Conservation (phyloP, 768 basidiomycete genomes). For the Suillus luteus region DNA sequence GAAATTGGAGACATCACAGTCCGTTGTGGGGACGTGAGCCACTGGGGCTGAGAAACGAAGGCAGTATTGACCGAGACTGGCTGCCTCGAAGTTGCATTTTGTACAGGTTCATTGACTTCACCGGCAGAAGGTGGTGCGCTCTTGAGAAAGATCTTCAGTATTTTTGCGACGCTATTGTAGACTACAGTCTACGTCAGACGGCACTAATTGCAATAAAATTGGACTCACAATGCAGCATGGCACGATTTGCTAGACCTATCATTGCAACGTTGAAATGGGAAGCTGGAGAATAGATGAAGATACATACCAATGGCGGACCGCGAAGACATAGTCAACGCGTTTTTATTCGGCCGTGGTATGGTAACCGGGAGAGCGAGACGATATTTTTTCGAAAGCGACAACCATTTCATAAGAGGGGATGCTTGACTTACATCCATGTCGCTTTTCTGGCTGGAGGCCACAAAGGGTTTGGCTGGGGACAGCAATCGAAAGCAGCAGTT, state of each 20-base stretch:
- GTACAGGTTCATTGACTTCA: neutral
- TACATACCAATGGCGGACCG: neutral
- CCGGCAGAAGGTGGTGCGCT: neutral
- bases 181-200: neutral
- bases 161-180: neutral
- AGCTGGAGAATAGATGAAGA: neutral
- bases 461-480: neutral
- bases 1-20: neutral
- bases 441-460: neutral
- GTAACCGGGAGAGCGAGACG: neutral
- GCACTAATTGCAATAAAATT: neutral
- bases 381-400: neutral
- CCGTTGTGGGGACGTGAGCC: constrained; percentile 4
- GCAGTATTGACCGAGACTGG: neutral
- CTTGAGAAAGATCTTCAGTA: neutral
- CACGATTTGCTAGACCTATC: neutral
- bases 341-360: neutral
- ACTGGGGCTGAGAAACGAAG: neutral
- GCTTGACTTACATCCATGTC: neutral
- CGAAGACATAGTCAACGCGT: neutral
- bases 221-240: neutral
- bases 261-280: neutral
- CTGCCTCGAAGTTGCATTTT: neutral
- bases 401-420: neutral
- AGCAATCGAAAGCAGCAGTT: constrained; percentile 13